A percentile compares a stretch with the other conserved stretches of the same genome.
Evolutionary conservation across 2,329 filamentous ascomycete species (phyloP).

Genomic region (Colletotrichum tabaci): DNA sequence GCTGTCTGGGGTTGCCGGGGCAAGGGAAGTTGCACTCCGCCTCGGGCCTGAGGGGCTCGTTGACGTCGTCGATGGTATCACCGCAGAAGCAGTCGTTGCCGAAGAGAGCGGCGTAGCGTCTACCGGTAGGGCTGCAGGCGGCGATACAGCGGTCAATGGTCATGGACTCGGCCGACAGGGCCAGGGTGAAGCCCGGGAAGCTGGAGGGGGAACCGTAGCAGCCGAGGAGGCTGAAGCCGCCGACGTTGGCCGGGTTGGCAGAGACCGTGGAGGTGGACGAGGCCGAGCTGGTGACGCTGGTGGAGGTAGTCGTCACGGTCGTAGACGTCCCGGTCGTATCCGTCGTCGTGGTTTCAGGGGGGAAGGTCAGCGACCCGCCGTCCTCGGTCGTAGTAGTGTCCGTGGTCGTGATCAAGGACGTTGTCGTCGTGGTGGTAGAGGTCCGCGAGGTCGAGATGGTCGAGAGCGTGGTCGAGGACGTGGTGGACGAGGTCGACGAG

Average conservation of each 20-base stretch:
- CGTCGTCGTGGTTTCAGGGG: too few relatives aligned
- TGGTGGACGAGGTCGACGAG: conserved; percentile 6
- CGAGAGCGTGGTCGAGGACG: too few relatives aligned
- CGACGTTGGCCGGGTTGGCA: conserved; percentile 36
- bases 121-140: conserved; percentile 43
- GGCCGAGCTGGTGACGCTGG: not conserved
- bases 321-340: too few relatives aligned
- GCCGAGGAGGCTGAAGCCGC: conserved; percentile 47
- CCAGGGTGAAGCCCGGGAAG: conserved; percentile 48
- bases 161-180: conserved; percentile 42
- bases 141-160: conserved; percentile 46
- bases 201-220: conserved; percentile 48
- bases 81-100: conserved; percentile 46
- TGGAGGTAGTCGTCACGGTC: too few relatives aligned
- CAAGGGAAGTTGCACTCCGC: conserved; percentile 55
- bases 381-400: too few relatives aligned
- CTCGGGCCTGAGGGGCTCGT: conserved; percentile 13
- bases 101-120: conserved; percentile 32
- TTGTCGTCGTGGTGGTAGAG: too few relatives aligned
- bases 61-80: conserved; percentile 39
- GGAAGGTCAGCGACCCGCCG: too few relatives aligned
- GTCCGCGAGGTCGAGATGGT: too few relatives aligned
- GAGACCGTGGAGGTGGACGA: conserved; percentile 1
- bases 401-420: too few relatives aligned
- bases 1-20: conserved; percentile 55